phyloP scores from a whole-genome alignment of 768 basidiomycete genomes.

The Phaffia tasmanica region DNA sequence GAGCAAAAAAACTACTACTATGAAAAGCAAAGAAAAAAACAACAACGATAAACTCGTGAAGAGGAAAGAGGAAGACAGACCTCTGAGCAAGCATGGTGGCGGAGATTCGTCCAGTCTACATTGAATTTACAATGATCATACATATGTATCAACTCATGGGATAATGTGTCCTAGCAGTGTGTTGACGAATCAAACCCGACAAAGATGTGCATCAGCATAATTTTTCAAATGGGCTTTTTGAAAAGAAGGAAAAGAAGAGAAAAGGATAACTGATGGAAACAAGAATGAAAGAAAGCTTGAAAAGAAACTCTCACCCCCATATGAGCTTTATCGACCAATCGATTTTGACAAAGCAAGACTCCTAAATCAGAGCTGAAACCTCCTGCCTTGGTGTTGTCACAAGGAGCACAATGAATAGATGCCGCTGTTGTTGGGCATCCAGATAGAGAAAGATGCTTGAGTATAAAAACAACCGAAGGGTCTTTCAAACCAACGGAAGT shows the following conservation, averaged over 20 bases:
- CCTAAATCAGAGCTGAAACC: slow-evolving; percentile 70
- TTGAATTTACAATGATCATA: slow-evolving; percentile 93
- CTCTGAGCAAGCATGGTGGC: slow-evolving; percentile 96
- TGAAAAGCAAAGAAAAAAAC: neutral
- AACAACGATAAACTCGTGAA: neutral
- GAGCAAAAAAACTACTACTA: neutral
- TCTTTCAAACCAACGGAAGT: slow-evolving; percentile 46
- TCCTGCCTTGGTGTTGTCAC: slow-evolving; percentile 60
- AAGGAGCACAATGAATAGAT: slow-evolving; percentile 74
- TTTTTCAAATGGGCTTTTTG: neutral
- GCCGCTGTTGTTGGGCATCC: slow-evolving; percentile 32
- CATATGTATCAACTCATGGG: slow-evolving; percentile 89
- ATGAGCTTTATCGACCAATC: slow-evolving; percentile 66
- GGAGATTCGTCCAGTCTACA: slow-evolving; percentile 76
- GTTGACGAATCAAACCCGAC: neutral
- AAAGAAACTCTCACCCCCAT: slow-evolving; percentile 44
- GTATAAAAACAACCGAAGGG: slow-evolving; percentile 78
- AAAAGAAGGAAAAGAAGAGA: neutral
- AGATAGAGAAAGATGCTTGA: slow-evolving; percentile 66
- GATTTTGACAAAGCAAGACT: slow-evolving; percentile 73
- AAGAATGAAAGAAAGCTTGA: neutral
- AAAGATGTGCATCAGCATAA: neutral
- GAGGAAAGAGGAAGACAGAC: slow-evolving; percentile 43
- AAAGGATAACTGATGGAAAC: neutral
- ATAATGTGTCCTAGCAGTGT: slow-evolving; percentile 56